A percentile compares a stretch with the other conserved stretches of the same genome.
phyloP scores from a whole-genome alignment of 345 rosid species.

The Syzygium oleosum region DNA sequence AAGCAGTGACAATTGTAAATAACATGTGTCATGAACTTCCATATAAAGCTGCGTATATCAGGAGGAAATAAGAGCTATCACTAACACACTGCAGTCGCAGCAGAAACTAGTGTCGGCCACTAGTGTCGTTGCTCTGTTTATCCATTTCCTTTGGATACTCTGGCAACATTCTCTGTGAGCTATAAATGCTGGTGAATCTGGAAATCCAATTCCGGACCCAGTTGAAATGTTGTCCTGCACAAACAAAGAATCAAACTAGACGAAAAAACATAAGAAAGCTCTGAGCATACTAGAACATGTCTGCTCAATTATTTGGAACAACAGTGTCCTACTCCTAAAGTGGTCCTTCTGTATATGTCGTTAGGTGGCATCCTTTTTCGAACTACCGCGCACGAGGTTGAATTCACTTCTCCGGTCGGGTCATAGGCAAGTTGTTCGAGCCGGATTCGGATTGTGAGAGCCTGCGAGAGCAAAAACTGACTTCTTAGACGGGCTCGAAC shows the following conservation, averaged over 20 bases:
- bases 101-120: not conserved
- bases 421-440: not conserved
- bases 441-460: not conserved
- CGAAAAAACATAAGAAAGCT: not conserved
- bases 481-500: not conserved
- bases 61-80: not conserved
- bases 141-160: not conserved
- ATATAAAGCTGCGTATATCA: not conserved
- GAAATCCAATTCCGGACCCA: not conserved
- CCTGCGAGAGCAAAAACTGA: not conserved
- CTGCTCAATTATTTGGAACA: not conserved
- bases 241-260: not conserved
- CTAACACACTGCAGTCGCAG: not conserved
- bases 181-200: not conserved
- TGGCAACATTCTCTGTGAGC: not conserved
- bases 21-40: not conserved
- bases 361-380: not conserved
- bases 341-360: not conserved
- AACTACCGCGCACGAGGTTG: not conserved
- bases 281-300: not conserved
- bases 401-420: not conserved
- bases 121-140: not conserved
- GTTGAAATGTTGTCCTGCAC: not conserved
- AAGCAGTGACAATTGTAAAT: not conserved
- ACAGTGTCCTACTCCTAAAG: not conserved